Conservation (phyloP, 495 filamentous ascomycete genomes). For the Filosporella fistucella region DNA sequence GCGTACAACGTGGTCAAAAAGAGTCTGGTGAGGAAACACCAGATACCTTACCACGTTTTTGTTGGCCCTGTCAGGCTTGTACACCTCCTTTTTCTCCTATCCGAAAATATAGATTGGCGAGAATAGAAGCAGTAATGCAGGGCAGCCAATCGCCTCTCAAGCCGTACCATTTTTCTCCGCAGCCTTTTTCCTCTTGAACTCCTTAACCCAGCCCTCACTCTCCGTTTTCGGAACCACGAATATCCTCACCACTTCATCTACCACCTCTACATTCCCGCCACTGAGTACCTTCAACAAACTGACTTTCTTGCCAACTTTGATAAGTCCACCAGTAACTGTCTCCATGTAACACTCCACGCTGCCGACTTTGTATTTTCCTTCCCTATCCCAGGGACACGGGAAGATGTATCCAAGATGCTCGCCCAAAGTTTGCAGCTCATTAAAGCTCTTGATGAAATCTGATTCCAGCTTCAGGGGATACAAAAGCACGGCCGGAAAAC, state of each 20-base stretch:
- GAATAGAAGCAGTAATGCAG: too few relatives aligned
- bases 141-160: too few relatives aligned
- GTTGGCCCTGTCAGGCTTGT: too few relatives aligned
- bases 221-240: conserved; percentile 70
- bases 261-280: conserved; percentile 76
- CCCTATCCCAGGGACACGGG: conserved; percentile 74
- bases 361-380: conserved; percentile 56
- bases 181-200: conserved; percentile 71
- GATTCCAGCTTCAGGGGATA: conserved; percentile 74
- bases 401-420: conserved; percentile 80
- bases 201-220: conserved; percentile 69
- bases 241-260: conserved; percentile 79
- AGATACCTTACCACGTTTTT: too few relatives aligned
- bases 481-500: conserved; percentile 76
- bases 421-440: conserved; percentile 62
- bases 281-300: conserved; percentile 67
- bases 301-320: conserved; percentile 87
- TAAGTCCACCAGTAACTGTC: conserved; percentile 70
- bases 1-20: too few relatives aligned
- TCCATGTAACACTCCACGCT: conserved; percentile 89
- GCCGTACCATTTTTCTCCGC: too few relatives aligned
- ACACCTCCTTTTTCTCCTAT: too few relatives aligned
- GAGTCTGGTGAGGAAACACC: too few relatives aligned
- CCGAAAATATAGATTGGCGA: too few relatives aligned
- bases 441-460: conserved; percentile 85